Conservation (phyloP, 345 rosid genomes). For the Salix purpurea region DNA sequence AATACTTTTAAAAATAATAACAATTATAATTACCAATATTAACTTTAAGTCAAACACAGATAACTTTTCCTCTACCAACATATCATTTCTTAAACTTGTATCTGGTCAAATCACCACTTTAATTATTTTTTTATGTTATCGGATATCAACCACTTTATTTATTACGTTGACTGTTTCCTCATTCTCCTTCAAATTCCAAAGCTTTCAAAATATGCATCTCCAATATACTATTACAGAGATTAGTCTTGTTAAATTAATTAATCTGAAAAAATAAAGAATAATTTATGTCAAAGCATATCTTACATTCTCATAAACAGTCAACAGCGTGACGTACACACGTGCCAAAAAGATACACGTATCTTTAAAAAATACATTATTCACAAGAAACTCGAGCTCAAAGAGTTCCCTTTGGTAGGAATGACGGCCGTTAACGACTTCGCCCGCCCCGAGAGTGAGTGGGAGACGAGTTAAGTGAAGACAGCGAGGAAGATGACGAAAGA, state of each 20-base stretch:
- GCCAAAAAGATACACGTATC: background rate
- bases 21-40: no score
- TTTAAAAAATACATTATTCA: background rate
- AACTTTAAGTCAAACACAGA: no score
- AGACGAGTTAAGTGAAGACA: constrained; percentile 10
- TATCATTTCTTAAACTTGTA: no score
- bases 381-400: background rate
- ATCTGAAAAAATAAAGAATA: background rate
- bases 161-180: background rate
- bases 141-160: no score
- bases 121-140: no score
- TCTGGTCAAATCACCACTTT: no score
- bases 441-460: constrained; percentile 2
- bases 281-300: background rate
- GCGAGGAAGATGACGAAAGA: constrained; percentile 25
- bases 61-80: no score
- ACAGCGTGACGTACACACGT: background rate
- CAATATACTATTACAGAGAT: background rate
- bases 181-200: background rate
- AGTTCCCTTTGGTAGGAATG: background rate
- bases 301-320: background rate
- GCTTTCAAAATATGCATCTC: background rate
- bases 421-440: background rate
- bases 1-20: no score
- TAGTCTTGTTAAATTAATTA: background rate